Percentiles rank a stretch among this genome's conserved stretches.
phyloP scores from a whole-genome alignment of 148 eudicot species.

The Selenicereus undatus region DNA sequence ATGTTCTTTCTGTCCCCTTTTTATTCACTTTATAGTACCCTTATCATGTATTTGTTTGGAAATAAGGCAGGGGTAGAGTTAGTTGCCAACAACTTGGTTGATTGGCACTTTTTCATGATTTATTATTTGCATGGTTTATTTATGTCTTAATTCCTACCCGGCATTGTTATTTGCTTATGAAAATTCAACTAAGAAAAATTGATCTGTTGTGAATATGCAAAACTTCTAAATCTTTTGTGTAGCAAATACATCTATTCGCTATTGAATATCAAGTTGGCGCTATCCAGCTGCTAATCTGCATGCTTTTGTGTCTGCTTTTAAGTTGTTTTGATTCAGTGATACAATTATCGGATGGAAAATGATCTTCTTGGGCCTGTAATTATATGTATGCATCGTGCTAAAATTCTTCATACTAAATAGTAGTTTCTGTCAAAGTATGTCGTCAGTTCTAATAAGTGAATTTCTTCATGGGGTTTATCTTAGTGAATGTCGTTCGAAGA shows the following conservation, averaged over 20 bases:
- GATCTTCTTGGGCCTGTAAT: neutral
- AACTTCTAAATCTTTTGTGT: neutral
- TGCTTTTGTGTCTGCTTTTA: neutral
- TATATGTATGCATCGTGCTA: neutral
- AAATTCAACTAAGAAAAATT: neutral
- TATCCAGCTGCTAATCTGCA: neutral
- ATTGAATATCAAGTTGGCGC: neutral
- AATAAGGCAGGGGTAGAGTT: too few species aligned
- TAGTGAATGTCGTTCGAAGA: constrained; percentile 95
- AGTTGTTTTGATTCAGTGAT: neutral
- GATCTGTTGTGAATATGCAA: neutral
- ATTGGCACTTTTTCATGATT: too few species aligned
- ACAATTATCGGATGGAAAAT: neutral
- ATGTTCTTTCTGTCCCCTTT: too few species aligned
- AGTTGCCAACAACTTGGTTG: too few species aligned
- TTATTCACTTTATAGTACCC: too few species aligned
- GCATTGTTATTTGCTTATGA: too few species aligned
- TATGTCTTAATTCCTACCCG: too few species aligned
- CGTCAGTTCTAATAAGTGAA: neutral
- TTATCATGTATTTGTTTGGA: too few species aligned
- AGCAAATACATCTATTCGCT: neutral
- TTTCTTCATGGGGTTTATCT: neutral
- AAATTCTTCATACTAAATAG: neutral
- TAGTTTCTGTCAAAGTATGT: neutral
- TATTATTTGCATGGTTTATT: too few species aligned